Conservation (phyloP, 495 filamentous ascomycete species). For the Delitschia confertaspora region DNA sequence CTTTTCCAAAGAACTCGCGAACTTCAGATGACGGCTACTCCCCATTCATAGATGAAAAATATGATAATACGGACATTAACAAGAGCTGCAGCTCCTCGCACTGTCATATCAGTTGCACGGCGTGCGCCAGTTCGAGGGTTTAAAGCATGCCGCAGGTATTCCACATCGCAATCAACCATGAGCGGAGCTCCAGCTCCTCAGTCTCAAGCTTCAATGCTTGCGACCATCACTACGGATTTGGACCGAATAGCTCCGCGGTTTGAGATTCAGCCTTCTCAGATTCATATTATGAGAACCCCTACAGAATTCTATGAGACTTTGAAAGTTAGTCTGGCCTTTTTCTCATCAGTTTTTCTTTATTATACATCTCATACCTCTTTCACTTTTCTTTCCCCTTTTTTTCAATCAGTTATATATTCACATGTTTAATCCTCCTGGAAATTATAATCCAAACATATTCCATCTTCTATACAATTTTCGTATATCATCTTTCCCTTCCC, state of each 20-base stretch:
- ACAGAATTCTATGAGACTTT: constrained; percentile 78
- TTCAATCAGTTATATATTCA: background rate
- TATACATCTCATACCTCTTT: no score
- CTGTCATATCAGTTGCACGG: background rate
- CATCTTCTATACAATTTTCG: background rate
- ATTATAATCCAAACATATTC: background rate
- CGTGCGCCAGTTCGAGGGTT: background rate
- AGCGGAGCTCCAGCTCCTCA: constrained; percentile 18
- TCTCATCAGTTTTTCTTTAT: constrained; percentile 1
- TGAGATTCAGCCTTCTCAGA: constrained; percentile 69
- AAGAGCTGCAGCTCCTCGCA: constrained; percentile 12
- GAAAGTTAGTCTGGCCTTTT: constrained; percentile 51
- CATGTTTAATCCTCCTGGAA: background rate
- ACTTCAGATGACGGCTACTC: no score
- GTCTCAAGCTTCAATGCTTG: constrained; percentile 44
- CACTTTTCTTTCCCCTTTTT: no score
- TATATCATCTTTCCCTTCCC: background rate
- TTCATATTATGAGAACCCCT: constrained; percentile 70
- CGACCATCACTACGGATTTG: constrained; percentile 66
- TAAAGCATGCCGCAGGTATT: constrained; percentile 21
- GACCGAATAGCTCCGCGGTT: constrained; percentile 87
- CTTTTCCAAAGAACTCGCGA: background rate
- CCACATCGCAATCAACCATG: constrained; percentile 22
- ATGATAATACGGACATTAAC: constrained; percentile 29
- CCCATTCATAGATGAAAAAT: constrained; percentile 13